Evolutionary conservation across 345 rosid genomes (phyloP).

Genomic region (Citrus reticulata): DNA sequence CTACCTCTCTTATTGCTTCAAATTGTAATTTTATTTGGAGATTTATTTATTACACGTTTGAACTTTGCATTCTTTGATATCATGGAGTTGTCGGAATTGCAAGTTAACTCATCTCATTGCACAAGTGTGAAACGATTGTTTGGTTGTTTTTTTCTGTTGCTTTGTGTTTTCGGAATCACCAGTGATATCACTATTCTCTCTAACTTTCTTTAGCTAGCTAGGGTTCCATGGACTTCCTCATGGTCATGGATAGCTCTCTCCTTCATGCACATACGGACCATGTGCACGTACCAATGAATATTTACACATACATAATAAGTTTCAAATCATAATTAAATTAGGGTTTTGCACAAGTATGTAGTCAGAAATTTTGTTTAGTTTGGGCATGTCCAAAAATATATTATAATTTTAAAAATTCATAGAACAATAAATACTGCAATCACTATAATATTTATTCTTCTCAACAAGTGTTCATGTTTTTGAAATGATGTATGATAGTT

Average conservation of each 20-base stretch:
- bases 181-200: background rate
- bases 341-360: background rate
- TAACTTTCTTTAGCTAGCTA: background rate
- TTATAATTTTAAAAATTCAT: too few species aligned
- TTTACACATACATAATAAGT: background rate
- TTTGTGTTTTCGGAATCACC: background rate
- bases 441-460: too few species aligned
- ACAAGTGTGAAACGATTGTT: background rate
- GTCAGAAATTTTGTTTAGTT: too few species aligned
- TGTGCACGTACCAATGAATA: background rate
- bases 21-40: slow-evolving; percentile 27
- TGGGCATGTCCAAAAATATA: too few species aligned
- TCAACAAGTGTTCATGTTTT: too few species aligned
- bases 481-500: too few species aligned
- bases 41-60: slow-evolving; percentile 49
- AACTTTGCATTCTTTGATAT: slow-evolving; percentile 26
- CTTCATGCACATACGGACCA: background rate
- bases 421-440: too few species aligned
- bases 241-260: background rate
- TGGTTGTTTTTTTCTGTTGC: background rate
- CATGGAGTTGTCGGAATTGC: slow-evolving; percentile 50
- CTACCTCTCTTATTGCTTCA: slow-evolving; percentile 43
- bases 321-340: too few species aligned
- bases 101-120: background rate
- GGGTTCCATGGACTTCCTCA: background rate